A percentile compares a stretch with the other conserved stretches of the same genome.
These are phyloP conservation scores for Leucoagaricus sp. DNA, from an alignment of 1,284 basidiomycete genomes.

Conservation along the genomic window DNA sequence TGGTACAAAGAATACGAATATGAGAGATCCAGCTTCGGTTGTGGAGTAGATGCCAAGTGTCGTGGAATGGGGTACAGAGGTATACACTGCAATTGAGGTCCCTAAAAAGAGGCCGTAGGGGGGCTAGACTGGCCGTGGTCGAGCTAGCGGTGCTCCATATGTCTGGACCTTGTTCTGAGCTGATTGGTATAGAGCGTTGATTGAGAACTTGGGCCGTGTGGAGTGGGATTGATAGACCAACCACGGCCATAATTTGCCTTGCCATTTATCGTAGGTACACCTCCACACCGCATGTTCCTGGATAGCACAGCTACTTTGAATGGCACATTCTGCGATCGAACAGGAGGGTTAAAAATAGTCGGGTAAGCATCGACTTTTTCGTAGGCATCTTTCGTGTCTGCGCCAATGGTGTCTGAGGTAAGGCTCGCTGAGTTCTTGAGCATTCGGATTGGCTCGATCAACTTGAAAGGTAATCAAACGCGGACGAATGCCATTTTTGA, in stretches of 20 bases:
- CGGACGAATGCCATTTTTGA: background rate
- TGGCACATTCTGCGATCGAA: background rate
- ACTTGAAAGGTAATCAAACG: constrained; percentile 6
- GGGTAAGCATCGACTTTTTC: background rate
- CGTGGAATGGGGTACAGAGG: no score
- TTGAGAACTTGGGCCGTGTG: background rate
- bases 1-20: background rate
- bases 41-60: constrained; percentile 3
- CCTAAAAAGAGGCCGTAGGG: background rate
- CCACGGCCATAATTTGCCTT: background rate
- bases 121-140: background rate
- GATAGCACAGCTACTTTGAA: background rate
- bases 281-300: background rate
- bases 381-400: background rate
- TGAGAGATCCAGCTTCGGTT: background rate
- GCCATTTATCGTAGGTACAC: background rate
- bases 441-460: background rate
- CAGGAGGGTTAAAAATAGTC: background rate
- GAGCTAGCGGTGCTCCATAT: background rate
- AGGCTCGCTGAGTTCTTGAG: background rate
- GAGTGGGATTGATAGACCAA: background rate
- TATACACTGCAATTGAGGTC: no score
- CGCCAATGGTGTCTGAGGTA: background rate
- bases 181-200: background rate
- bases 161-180: background rate